Conservation (phyloP, 495 filamentous ascomycete species). For the Xylaria sp. region DNA sequence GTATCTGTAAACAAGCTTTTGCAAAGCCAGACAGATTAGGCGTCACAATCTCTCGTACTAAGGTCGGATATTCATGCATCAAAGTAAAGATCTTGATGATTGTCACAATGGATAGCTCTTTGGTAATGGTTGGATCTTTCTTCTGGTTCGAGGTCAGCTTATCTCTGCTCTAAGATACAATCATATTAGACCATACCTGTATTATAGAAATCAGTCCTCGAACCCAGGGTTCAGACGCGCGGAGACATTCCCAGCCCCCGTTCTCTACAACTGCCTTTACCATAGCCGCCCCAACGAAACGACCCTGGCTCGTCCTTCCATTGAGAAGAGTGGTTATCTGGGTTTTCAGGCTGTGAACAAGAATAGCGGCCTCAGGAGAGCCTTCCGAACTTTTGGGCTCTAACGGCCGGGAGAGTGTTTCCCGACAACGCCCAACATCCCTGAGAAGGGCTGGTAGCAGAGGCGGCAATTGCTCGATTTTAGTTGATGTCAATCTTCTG, state of each 20-base stretch:
- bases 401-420: constrained; percentile 60
- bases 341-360: constrained; percentile 80
- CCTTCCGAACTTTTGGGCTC: constrained; percentile 58
- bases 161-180: constrained; percentile 12
- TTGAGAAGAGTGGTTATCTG: constrained; percentile 76
- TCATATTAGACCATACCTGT: constrained; percentile 56
- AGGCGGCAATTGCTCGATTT: constrained; percentile 67
- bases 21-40: constrained; percentile 79
- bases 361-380: constrained; percentile 64
- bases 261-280: constrained; percentile 82
- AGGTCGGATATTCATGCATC: constrained; percentile 78
- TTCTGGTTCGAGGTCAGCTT: constrained; percentile 59
- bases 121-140: constrained; percentile 73
- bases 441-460: constrained; percentile 66
- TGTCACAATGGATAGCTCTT: constrained; percentile 75
- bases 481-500: constrained; percentile 68
- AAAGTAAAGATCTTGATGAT: constrained; percentile 82
- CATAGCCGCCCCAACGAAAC: constrained; percentile 77
- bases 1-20: constrained; percentile 71
- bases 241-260: constrained; percentile 80
- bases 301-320: constrained; percentile 71
- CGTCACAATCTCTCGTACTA: constrained; percentile 87
- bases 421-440: constrained; percentile 66
- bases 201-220: constrained; percentile 72
- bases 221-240: constrained; percentile 73